A percentile compares a stretch with the other conserved stretches of the same genome.
These are phyloP conservation scores for Cucurbita maxima DNA, from an alignment of 306 rosid species.

Conservation along the genomic window DNA sequence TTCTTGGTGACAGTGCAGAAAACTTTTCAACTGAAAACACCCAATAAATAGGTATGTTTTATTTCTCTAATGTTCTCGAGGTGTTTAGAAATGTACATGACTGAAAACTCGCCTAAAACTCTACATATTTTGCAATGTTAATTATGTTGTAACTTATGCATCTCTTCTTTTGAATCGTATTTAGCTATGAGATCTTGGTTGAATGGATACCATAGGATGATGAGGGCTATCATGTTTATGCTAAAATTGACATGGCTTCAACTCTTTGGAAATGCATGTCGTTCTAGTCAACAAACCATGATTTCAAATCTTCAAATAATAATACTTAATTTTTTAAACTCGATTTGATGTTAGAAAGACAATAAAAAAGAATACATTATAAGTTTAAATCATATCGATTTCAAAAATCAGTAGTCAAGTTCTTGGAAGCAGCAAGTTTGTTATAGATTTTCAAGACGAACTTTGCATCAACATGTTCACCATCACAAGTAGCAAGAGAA, in stretches of 20 bases:
- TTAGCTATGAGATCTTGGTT: no score
- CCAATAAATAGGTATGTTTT: not conserved
- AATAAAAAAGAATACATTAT: not conserved
- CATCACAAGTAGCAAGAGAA: conserved; percentile 7
- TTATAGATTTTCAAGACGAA: conserved; percentile 27
- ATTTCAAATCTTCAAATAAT: no score
- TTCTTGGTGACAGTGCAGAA: not conserved
- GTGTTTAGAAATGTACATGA: not conserved
- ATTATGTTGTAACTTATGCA: not conserved
- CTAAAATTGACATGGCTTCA: no score
- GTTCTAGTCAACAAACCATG: no score
- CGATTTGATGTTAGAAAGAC: not conserved
- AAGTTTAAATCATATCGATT: not conserved
- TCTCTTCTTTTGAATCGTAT: not conserved
- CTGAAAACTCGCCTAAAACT: not conserved
- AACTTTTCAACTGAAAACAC: not conserved
- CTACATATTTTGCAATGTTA: not conserved
- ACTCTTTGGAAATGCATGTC: no score
- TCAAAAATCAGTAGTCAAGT: not conserved
- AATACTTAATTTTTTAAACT: no score
- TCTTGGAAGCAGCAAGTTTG: conserved; percentile 18
- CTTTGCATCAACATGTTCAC: conserved; percentile 13
- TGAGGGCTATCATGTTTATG: no score
- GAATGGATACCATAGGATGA: no score
- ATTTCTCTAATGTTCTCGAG: not conserved